Conservation (phyloP, 441 rosid species). For the Manihot esculenta region DNA sequence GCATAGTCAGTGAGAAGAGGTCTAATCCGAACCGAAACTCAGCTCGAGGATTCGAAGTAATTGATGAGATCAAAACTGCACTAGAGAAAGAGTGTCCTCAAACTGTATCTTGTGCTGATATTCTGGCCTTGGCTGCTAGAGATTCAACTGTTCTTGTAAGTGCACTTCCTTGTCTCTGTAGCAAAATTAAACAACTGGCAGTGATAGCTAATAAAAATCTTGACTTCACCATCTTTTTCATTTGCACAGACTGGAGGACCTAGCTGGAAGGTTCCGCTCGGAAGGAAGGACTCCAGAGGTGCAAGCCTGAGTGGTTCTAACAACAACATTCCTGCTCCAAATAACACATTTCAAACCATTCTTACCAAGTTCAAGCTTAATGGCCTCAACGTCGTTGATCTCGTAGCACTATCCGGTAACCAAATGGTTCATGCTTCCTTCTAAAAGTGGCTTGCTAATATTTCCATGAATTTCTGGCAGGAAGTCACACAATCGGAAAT, state of each 20-base stretch:
- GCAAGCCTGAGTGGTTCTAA: slow-evolving; percentile 91
- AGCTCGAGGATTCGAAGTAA: slow-evolving; percentile 80
- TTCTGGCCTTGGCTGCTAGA: slow-evolving; percentile 74
- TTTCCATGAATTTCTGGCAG: slow-evolving; percentile 32
- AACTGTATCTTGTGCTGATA: slow-evolving; percentile 85
- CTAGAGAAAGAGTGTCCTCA: slow-evolving; percentile 71
- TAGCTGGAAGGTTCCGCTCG: slow-evolving; percentile 83
- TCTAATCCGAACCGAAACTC: slow-evolving; percentile 75
- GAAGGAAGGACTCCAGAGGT: slow-evolving; percentile 72
- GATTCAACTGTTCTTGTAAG: slow-evolving; percentile 82
- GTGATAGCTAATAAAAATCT: neutral
- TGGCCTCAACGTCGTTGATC: slow-evolving; percentile 73
- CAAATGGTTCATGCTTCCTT: neutral
- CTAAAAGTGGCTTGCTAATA: neutral
- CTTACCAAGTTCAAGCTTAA: slow-evolving; percentile 70
- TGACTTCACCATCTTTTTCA: slow-evolving; percentile 10
- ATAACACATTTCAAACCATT: slow-evolving; percentile 77
- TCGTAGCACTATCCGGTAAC: slow-evolving; percentile 86
- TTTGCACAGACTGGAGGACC: slow-evolving; percentile 73
- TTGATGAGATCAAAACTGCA: slow-evolving; percentile 75
- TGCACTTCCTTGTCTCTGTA: neutral
- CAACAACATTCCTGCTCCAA: slow-evolving; percentile 87
- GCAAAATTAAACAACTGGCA: neutral
- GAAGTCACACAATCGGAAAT: slow-evolving; percentile 91
- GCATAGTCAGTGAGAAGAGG: slow-evolving; percentile 60